Conservation (phyloP, 495 filamentous ascomycete genomes). For the Sporormia fimetaria region DNA sequence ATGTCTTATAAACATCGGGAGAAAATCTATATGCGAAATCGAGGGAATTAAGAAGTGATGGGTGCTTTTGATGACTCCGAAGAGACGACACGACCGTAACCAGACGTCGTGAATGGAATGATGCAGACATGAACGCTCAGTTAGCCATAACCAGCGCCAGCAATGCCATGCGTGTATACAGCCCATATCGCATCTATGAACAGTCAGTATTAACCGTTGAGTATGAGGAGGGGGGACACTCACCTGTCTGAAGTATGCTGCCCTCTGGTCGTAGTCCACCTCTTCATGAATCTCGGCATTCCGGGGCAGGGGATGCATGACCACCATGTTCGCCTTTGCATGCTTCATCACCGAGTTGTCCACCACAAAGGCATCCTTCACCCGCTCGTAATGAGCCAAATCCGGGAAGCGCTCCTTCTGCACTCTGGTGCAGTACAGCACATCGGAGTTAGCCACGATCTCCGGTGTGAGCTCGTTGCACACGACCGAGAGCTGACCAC, state of each 20-base stretch:
- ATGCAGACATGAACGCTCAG: constrained; percentile 25
- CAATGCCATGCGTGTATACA: constrained; percentile 96
- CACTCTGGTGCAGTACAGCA: constrained; percentile 90
- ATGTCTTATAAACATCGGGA: background rate
- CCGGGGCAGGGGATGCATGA: constrained; percentile 90
- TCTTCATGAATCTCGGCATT: constrained; percentile 89
- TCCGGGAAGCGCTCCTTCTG: constrained; percentile 90
- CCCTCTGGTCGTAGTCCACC: constrained; percentile 92
- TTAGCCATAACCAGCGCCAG: constrained; percentile 79
- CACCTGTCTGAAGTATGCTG: constrained; percentile 98
- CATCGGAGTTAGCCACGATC: constrained; percentile 70
- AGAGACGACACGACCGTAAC: background rate
- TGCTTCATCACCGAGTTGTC: constrained; percentile 83
- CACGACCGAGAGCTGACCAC: constrained; percentile 64
- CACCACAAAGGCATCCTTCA: constrained; percentile 79
- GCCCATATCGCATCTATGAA: constrained; percentile 84
- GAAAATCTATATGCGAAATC: background rate
- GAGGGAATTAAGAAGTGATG: background rate
- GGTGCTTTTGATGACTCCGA: constrained; percentile 8
- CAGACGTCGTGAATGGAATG: background rate
- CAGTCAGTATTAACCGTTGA: constrained; percentile 32
- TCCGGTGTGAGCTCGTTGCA: constrained; percentile 70
- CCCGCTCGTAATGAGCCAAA: constrained; percentile 63
- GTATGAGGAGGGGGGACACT: constrained; percentile 30
- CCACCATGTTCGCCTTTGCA: constrained; percentile 80